phyloP scores from a whole-genome alignment of 495 filamentous ascomycete species.

The Penicillium soppii region DNA sequence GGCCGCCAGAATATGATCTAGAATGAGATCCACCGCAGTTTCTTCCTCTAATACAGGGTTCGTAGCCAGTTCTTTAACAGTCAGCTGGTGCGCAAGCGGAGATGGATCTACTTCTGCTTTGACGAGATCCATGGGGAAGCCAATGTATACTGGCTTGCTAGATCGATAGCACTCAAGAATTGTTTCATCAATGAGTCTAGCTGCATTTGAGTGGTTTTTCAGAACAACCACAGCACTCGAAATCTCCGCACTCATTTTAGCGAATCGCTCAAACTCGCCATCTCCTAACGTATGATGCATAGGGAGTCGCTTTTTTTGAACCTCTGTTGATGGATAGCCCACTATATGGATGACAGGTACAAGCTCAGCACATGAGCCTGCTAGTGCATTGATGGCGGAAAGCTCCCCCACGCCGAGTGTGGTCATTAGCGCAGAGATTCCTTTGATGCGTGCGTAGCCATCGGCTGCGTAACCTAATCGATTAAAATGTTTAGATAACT shows the following conservation, averaged over 20 bases:
- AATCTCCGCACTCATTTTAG: constrained; percentile 23
- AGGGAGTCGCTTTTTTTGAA: constrained; percentile 21
- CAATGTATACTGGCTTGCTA: constrained; percentile 15
- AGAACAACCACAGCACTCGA: constrained; percentile 5
- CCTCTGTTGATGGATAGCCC: constrained; percentile 40
- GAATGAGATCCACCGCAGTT: background rate
- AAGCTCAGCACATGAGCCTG: constrained; percentile 69
- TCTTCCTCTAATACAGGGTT: background rate
- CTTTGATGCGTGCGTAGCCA: constrained; percentile 73
- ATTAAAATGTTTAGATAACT: background rate
- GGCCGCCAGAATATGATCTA: background rate
- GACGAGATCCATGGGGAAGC: constrained; percentile 12
- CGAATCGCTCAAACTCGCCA: constrained; percentile 35
- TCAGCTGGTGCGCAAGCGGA: constrained; percentile 2
- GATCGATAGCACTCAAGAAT: constrained; percentile 7
- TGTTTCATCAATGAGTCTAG: constrained; percentile 11
- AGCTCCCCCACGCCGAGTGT: constrained; percentile 81
- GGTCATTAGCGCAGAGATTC: constrained; percentile 68
- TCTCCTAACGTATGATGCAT: constrained; percentile 44
- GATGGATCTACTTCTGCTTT: constrained; percentile 6
- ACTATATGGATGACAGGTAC: constrained; percentile 82
- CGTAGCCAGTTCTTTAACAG: background rate
- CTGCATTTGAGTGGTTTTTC: constrained; percentile 2
- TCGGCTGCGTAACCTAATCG: constrained; percentile 63
- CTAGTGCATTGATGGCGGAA: constrained; percentile 69